phyloP scores from a whole-genome alignment of 2,329 filamentous ascomycete genomes.

The Aspergillus sp. region DNA sequence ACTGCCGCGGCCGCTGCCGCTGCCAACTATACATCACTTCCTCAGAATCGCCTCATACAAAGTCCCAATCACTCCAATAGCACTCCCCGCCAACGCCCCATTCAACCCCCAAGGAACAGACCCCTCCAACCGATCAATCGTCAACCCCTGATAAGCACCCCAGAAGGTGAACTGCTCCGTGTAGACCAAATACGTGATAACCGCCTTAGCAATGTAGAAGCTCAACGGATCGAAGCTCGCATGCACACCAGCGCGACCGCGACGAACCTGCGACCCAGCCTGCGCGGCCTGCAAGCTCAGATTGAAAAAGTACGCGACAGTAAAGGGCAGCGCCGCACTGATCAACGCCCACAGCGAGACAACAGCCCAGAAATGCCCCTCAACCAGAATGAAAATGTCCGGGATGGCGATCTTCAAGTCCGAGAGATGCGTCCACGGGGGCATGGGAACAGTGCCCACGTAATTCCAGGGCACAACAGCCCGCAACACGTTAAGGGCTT shows the following conservation, averaged over 20 bases:
- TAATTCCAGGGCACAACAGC: conserved; percentile 72
- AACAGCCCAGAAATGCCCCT: conserved; percentile 79
- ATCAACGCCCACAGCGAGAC: conserved; percentile 75
- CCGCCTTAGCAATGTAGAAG: conserved; percentile 85
- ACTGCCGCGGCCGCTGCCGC: not conserved
- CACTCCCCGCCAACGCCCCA: conserved; percentile 45
- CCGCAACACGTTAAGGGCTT: conserved; percentile 68
- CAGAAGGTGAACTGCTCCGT: conserved; percentile 50
- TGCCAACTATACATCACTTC: conserved; percentile 29
- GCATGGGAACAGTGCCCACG: conserved; percentile 70
- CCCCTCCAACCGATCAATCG: conserved; percentile 41
- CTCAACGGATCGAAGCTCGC: conserved; percentile 74
- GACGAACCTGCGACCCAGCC: conserved; percentile 22
- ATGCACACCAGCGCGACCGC: conserved; percentile 15
- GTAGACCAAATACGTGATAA: conserved; percentile 81
- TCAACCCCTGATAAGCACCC: conserved; percentile 37
- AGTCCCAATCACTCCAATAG: conserved; percentile 45
- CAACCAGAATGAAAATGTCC: conserved; percentile 77
- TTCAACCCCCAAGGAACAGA: conserved; percentile 43
- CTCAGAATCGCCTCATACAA: conserved; percentile 51
- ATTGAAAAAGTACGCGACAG: conserved; percentile 89
- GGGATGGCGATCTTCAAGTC: conserved; percentile 69
- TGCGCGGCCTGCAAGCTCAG: conserved; percentile 60
- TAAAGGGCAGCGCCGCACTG: conserved; percentile 67
- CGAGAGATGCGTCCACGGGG: conserved; percentile 57